Evolutionary conservation across 2,329 filamentous ascomycete genomes (phyloP).

Genomic region (Exophiala oligosperma): DNA sequence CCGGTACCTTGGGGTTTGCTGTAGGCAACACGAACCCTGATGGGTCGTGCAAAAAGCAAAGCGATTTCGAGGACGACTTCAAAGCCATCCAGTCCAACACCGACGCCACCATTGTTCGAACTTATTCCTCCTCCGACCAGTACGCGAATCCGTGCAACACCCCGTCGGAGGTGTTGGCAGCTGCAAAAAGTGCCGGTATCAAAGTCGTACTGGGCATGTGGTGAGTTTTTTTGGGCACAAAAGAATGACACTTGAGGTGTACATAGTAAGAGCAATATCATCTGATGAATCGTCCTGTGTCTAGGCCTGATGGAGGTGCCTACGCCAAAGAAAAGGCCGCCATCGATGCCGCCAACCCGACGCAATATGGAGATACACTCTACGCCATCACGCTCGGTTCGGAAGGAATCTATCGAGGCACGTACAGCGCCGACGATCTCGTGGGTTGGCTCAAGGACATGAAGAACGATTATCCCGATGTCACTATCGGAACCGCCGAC

Average conservation of each 20-base stretch:
- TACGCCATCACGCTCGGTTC: conserved; percentile 71
- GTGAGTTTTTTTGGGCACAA: conserved; percentile 42
- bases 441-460: conserved; percentile 63
- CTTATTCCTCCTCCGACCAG: conserved; percentile 63
- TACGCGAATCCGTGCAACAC: conserved; percentile 53
- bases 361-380: conserved; percentile 57
- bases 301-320: conserved; percentile 63
- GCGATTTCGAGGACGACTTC: conserved; percentile 67
- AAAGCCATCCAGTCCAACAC: conserved; percentile 55
- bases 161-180: conserved; percentile 63
- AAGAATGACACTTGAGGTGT: neutral
- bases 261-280: neutral
- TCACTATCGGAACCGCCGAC: conserved; percentile 68
- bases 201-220: conserved; percentile 71
- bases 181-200: conserved; percentile 64
- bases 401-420: conserved; percentile 68
- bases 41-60: conserved; percentile 60
- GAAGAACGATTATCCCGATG: conserved; percentile 54
- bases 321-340: conserved; percentile 63
- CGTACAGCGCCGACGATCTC: conserved; percentile 62
- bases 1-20: conserved; percentile 63
- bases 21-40: conserved; percentile 65
- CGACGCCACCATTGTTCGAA: conserved; percentile 59
- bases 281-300: neutral
- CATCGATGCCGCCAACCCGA: conserved; percentile 46